A percentile compares a stretch with the other conserved stretches of the same genome.
Conservation (phyloP, 495 filamentous ascomycete genomes). For the Aspergillus saccharolyticus region DNA sequence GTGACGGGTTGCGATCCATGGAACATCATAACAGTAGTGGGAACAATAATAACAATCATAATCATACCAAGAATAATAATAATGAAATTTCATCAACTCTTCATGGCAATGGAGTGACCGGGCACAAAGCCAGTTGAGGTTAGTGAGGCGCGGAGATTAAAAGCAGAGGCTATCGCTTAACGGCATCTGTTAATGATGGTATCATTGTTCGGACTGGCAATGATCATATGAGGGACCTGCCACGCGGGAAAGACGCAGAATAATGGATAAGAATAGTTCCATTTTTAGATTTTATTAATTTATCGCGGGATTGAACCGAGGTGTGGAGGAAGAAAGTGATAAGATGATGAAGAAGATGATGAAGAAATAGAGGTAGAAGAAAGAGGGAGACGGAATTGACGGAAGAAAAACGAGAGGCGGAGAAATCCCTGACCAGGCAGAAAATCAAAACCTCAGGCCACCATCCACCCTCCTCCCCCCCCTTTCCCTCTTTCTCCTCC, state of each 20-base stretch:
- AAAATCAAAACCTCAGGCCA: not conserved
- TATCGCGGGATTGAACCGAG: not conserved
- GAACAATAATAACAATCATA: not conserved
- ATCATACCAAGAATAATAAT: not conserved
- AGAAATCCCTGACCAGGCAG: not conserved
- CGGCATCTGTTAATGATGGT: not conserved
- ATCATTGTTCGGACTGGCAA: not conserved
- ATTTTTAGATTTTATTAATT: not conserved
- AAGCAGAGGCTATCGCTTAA: not conserved
- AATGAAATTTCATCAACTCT: not conserved
- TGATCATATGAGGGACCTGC: not conserved
- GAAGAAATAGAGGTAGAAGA: not conserved
- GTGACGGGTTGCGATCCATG: not conserved
- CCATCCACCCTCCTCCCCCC: not conserved
- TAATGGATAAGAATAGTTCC: not conserved
- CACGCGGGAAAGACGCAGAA: not conserved
- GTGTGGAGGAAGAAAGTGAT: not conserved
- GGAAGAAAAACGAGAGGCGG: not conserved
- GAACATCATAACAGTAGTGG: not conserved
- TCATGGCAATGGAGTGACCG: no score
- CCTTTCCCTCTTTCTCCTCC: no score
- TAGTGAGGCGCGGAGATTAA: not conserved
- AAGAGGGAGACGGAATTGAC: not conserved
- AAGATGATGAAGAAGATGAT: not conserved
- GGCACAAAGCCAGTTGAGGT: not conserved